These are phyloP conservation scores for Anthracocystis panici-leucophaei DNA, from an alignment of 1,284 basidiomycete genomes.

Conservation along the genomic window DNA sequence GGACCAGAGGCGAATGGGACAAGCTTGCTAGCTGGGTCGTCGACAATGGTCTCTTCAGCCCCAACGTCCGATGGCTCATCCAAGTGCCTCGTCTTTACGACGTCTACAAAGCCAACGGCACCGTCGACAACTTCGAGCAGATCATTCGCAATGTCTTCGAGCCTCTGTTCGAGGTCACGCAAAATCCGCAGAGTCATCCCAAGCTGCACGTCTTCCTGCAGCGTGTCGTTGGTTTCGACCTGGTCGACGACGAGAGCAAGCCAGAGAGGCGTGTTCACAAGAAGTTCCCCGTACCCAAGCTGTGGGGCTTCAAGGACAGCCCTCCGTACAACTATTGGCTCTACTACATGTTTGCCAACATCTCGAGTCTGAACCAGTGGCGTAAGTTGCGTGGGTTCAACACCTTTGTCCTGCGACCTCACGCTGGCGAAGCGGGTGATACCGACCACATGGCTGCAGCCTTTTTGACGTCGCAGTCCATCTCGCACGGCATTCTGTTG, in stretches of 20 bases:
- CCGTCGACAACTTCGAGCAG: slow-evolving; percentile 88
- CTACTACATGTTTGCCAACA: slow-evolving; percentile 98
- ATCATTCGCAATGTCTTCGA: slow-evolving; percentile 89
- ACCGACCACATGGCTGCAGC: slow-evolving; percentile 96
- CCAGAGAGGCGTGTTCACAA: slow-evolving; percentile 89
- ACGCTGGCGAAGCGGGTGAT: slow-evolving; percentile 97
- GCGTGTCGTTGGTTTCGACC: slow-evolving; percentile 94
- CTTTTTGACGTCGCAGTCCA: slow-evolving; percentile 95
- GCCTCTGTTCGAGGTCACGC: slow-evolving; percentile 95
- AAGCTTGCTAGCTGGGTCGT: slow-evolving; percentile 97
- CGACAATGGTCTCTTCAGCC: slow-evolving; percentile 90
- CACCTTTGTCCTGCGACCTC: slow-evolving; percentile 95
- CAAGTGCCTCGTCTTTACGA: slow-evolving; percentile 96
- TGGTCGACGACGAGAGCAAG: slow-evolving; percentile 98
- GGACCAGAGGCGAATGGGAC: slow-evolving; percentile 86
- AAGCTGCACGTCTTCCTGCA: slow-evolving; percentile 96
- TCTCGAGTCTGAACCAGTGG: slow-evolving; percentile 94
- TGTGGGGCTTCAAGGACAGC: slow-evolving; percentile 89
- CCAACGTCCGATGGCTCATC: slow-evolving; percentile 98
- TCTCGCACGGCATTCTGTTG: slow-evolving; percentile 96
- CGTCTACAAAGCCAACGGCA: slow-evolving; percentile 91
- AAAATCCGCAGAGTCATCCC: slow-evolving; percentile 87
- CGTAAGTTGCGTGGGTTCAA: slow-evolving; percentile 85
- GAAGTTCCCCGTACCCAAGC: slow-evolving; percentile 92
- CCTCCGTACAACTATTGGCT: slow-evolving; percentile 94